A percentile compares a stretch with the other conserved stretches of the same genome.
These are phyloP conservation scores for Phytophthora vignae DNA, from an alignment of 352 stramenopile species.

Conservation along the genomic window DNA sequence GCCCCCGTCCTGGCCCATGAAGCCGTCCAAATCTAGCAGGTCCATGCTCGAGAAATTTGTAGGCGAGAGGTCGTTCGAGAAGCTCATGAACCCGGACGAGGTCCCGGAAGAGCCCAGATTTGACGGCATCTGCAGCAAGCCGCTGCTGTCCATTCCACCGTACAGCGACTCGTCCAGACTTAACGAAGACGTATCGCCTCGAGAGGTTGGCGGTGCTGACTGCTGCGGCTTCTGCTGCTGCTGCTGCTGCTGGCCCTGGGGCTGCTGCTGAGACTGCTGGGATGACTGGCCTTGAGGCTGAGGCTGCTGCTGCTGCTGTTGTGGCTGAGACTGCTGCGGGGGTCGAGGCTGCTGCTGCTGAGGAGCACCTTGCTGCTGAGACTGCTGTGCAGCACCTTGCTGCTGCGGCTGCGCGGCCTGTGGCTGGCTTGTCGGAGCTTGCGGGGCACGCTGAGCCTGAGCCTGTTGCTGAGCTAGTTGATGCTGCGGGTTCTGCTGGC, in stretches of 20 bases:
- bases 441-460: constrained; percentile 31
- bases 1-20: constrained; percentile 45
- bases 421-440: constrained; percentile 26
- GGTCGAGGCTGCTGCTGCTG: constrained; percentile 33
- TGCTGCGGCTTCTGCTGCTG: constrained; percentile 29
- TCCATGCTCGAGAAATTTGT: constrained; percentile 75
- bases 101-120: constrained; percentile 45
- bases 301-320: constrained; percentile 35
- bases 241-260: constrained; percentile 17
- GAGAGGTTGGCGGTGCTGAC: constrained; percentile 23
- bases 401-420: constrained; percentile 33
- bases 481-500: constrained; percentile 37
- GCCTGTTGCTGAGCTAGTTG: constrained; percentile 35
- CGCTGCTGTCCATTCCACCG: constrained; percentile 59
- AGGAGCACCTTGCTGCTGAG: constrained; percentile 25
- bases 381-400: constrained; percentile 30
- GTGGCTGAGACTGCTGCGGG: constrained; percentile 20
- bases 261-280: constrained; percentile 27
- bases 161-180: constrained; percentile 71
- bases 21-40: constrained; percentile 78
- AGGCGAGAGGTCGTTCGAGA: constrained; percentile 68
- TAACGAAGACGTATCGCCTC: constrained; percentile 56
- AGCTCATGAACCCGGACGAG: constrained; percentile 64
- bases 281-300: constrained; percentile 4
- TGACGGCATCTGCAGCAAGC: constrained; percentile 64